phyloP scores from a whole-genome alignment of 108 stramenopile genomes.

The Nitzschia sp. region DNA sequence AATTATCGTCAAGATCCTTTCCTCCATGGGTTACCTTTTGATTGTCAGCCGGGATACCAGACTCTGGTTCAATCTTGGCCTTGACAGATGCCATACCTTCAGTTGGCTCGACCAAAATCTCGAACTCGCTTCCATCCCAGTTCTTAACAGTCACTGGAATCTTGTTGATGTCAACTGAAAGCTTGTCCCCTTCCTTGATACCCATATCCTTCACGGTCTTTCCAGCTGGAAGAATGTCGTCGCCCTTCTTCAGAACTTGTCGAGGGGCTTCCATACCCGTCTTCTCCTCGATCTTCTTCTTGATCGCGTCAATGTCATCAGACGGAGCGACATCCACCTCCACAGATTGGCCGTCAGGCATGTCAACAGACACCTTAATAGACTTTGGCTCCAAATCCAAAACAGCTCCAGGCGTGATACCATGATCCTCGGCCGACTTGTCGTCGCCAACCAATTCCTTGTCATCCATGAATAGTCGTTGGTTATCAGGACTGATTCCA shows the following conservation, averaged over 20 bases:
- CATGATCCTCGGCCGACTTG: constrained; percentile 1
- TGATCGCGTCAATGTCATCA: constrained; percentile 19
- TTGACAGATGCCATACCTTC: constrained; percentile 16
- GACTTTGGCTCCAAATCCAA: constrained; percentile 27
- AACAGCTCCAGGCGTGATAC: constrained; percentile 14
- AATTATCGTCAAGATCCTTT: constrained; percentile 4
- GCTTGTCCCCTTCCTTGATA: constrained; percentile 11
- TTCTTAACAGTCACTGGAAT: constrained; percentile 28
- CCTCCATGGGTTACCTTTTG: constrained; percentile 3
- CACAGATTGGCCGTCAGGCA: constrained; percentile 16
- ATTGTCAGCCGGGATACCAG: constrained; percentile 24
- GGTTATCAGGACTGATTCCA: constrained; percentile 28
- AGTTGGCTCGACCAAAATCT: constrained; percentile 19
- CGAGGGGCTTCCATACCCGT: constrained; percentile 15
- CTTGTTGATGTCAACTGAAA: constrained; percentile 25
- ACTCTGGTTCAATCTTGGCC: constrained; percentile 18
- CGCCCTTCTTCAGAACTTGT: constrained; percentile 23
- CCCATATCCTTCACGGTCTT: constrained; percentile 20
- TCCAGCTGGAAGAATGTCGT: constrained; percentile 14
- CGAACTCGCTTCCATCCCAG: constrained; percentile 15
- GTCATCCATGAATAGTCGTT: constrained; percentile 6
- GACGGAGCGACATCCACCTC: constrained; percentile 12
- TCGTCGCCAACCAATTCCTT: constrained; percentile 10
- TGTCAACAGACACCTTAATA: constrained; percentile 4
- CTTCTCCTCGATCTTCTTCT: constrained; percentile 22